Base-by-base conservation (phyloP, 208 protist species). In the Trypanosoma avium region DNA sequence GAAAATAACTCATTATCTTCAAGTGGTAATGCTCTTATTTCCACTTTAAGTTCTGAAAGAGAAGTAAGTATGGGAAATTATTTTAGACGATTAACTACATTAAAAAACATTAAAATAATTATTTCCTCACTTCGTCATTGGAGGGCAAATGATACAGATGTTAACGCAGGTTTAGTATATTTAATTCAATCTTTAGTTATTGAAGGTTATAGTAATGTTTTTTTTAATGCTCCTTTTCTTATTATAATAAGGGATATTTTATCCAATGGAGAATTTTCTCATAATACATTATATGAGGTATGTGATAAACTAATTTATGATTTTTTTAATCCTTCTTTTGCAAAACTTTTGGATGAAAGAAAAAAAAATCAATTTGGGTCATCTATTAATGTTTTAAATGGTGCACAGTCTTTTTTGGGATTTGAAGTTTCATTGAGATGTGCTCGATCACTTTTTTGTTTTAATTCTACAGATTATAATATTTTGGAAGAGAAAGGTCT, bases 351-450 rank as follows among this genome's bases (percentile, higher is more conserved):
- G 17, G 86, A 92, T 60, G 58, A 70, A 8, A 71, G 73, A 54
- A 27, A 42, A 48, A 38, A 19, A 42, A 13, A 48, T 81, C 35
- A 61, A 54, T 21, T 74, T 78, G 48, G 63, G 66, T 33, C 71
- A 35, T 56, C 46, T 22, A 7, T 67, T 57, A 49, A 54, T 88
- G 27, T 76, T 48, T 66, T 93, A 19, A 75, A 67, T 17, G 86
- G 86, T 27, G 74, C 89, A 26, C 84, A 93, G 50, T 92, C 86
- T 13, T 86, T 81, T 70, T 57, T 91, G 21, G 89, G 90, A 21
- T 93, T 92, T 53, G 86, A 95, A 45, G 86, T 95, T 27, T 61
- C 81, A 8, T 64, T 95, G n/a, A 84, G 90, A 13, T 95, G 90
- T 70, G 66, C 78, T 19, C 84, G 90, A 15, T 78, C 90, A 6